Percentiles rank a stretch among this genome's conserved stretches.
Conservation (phyloP, 352 stramenopile genomes). For the Thalassiosira hispida region DNA sequence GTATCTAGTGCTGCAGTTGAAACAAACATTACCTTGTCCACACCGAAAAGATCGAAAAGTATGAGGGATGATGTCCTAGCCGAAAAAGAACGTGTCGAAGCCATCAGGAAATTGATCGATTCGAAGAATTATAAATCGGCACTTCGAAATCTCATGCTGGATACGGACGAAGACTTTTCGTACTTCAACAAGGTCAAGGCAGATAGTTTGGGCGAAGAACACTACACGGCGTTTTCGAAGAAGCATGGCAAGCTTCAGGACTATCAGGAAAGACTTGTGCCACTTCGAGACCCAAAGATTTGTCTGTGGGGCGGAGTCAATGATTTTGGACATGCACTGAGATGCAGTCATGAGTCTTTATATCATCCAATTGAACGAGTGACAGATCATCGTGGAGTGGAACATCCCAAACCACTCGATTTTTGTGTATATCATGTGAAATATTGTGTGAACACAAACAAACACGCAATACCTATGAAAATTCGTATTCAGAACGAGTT, state of each 20-base stretch:
- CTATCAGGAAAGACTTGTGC: slow-evolving; percentile 9
- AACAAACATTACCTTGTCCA: too few species aligned
- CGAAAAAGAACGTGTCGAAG: slow-evolving; percentile 30
- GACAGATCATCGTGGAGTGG: slow-evolving; percentile 23
- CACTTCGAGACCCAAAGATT: neutral
- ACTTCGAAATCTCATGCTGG: slow-evolving; percentile 29
- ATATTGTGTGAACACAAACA: slow-evolving; percentile 41
- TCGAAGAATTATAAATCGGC: slow-evolving; percentile 32
- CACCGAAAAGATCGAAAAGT: too few species aligned
- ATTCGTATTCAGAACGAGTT: slow-evolving; percentile 36
- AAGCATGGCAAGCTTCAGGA: slow-evolving; percentile 38
- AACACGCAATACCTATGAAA: slow-evolving; percentile 36
- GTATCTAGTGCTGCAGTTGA: too few species aligned
- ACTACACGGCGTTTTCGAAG: slow-evolving; percentile 27
- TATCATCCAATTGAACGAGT: slow-evolving; percentile 19
- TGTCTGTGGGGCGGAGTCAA: slow-evolving; percentile 36
- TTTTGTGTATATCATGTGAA: slow-evolving; percentile 51
- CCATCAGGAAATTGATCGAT: slow-evolving; percentile 38
- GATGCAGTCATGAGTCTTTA: slow-evolving; percentile 41
- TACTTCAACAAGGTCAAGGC: slow-evolving; percentile 53
- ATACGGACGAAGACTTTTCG: slow-evolving; percentile 41
- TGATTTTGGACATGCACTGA: slow-evolving; percentile 19
- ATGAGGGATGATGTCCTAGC: neutral
- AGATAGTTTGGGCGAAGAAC: slow-evolving; percentile 11
- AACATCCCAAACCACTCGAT: slow-evolving; percentile 20